A percentile compares a stretch with the other conserved stretches of the same genome.
phyloP scores from a whole-genome alignment of 1,284 basidiomycete genomes.

The Mycosarcoma maydis region DNA sequence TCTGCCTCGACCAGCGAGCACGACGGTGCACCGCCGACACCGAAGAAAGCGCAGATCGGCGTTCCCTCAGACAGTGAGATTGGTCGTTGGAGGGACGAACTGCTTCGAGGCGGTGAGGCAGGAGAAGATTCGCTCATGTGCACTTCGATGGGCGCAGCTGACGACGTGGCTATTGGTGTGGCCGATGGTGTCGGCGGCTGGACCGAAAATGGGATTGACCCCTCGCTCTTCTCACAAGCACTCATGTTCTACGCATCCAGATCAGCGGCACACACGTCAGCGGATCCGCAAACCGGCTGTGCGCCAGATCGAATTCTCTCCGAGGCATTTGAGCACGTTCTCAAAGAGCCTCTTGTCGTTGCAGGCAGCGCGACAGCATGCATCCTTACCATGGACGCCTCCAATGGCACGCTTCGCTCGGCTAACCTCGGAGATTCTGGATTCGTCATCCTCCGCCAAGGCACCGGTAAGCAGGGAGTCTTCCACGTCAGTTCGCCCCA shows the following conservation, averaged over 20 bases:
- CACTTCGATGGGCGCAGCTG: constrained; percentile 72
- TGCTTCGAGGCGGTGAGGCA: constrained; percentile 71
- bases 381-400: constrained; percentile 78
- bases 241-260: constrained; percentile 77
- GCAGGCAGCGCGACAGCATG: constrained; percentile 89
- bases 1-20: constrained; percentile 22
- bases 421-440: constrained; percentile 92
- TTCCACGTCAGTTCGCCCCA: constrained; percentile 57
- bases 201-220: constrained; percentile 82
- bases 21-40: constrained; percentile 13
- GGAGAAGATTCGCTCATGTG: constrained; percentile 69
- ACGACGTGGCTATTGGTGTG: constrained; percentile 80
- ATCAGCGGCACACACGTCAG: constrained; percentile 60
- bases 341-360: constrained; percentile 76
- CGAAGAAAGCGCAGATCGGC: constrained; percentile 69
- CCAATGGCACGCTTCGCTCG: constrained; percentile 78
- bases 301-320: constrained; percentile 73
- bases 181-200: constrained; percentile 79
- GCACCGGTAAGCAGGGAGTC: constrained; percentile 55
- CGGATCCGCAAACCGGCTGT: constrained; percentile 13
- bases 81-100: constrained; percentile 75
- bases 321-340: constrained; percentile 77
- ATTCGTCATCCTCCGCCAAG: constrained; percentile 74
- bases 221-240: constrained; percentile 77
- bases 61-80: constrained; percentile 76